These are phyloP conservation scores for Nothomitra cinnamomea DNA, from an alignment of 2,329 filamentous ascomycete genomes.

Conservation along the genomic window DNA sequence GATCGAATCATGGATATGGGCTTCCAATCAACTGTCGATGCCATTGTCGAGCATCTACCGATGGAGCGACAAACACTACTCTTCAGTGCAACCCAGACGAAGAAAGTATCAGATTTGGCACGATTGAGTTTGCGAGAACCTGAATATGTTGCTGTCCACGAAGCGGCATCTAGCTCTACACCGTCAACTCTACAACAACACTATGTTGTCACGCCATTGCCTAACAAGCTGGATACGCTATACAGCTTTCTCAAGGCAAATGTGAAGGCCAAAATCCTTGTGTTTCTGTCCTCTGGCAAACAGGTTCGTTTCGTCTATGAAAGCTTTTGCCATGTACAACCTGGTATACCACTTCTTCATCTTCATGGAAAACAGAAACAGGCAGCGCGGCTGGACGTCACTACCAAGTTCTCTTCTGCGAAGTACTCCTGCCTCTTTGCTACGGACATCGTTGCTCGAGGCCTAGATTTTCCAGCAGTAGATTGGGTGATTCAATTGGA, in stretches of 20 bases:
- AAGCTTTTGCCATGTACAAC: slow-evolving; percentile 79
- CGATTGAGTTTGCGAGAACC: slow-evolving; percentile 76
- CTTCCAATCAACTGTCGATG: slow-evolving; percentile 79
- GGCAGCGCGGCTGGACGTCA: slow-evolving; percentile 72
- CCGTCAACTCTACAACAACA: slow-evolving; percentile 76
- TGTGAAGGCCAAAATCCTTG: slow-evolving; percentile 84
- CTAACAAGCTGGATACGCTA: slow-evolving; percentile 79
- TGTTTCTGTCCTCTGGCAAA: slow-evolving; percentile 90
- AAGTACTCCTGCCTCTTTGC: slow-evolving; percentile 83
- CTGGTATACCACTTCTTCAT: slow-evolving; percentile 83
- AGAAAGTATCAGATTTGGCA: slow-evolving; percentile 80
- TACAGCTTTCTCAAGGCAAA: slow-evolving; percentile 87
- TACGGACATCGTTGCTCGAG: slow-evolving; percentile 86
- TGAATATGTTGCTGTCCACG: slow-evolving; percentile 89
- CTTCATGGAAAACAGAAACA: slow-evolving; percentile 92
- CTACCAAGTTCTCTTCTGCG: slow-evolving; percentile 60
- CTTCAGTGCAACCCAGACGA: slow-evolving; percentile 93
- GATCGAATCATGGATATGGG: slow-evolving; percentile 98
- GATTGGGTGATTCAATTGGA: slow-evolving; percentile 99
- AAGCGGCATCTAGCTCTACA: slow-evolving; percentile 62
- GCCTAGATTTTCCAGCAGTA: slow-evolving; percentile 87
- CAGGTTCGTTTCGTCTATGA: slow-evolving; percentile 95
- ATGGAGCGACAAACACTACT: slow-evolving; percentile 75
- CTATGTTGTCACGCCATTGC: slow-evolving; percentile 70
- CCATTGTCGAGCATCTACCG: slow-evolving; percentile 81